These are phyloP conservation scores for Leccinum insigne DNA, from an alignment of 1,284 basidiomycete species.

Conservation along the genomic window DNA sequence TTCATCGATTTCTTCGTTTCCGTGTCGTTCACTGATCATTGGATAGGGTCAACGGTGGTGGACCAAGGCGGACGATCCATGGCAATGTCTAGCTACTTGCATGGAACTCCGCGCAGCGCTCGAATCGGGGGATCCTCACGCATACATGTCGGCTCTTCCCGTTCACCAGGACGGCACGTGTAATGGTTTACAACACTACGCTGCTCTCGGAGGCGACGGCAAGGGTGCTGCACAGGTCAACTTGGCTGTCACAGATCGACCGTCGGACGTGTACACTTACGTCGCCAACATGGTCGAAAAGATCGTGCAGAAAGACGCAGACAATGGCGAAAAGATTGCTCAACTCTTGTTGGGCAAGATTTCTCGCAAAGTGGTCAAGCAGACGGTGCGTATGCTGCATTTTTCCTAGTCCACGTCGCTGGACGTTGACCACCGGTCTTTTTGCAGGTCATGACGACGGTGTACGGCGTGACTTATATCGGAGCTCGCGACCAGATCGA, in stretches of 20 bases:
- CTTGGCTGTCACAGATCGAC: constrained; percentile 81
- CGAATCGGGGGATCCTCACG: constrained; percentile 70
- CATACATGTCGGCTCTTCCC: constrained; percentile 79
- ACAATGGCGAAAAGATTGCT: constrained; percentile 55
- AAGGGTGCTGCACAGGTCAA: constrained; percentile 95
- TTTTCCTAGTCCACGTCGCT: background rate
- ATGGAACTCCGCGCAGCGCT: constrained; percentile 84
- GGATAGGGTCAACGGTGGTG: constrained; percentile 80
- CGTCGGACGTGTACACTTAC: constrained; percentile 95
- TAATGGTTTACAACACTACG: constrained; percentile 99
- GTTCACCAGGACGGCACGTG: constrained; percentile 99
- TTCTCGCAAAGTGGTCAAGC: constrained; percentile 96
- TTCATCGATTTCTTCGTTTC: constrained; percentile 32
- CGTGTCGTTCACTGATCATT: constrained; percentile 11
- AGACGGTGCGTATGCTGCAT: constrained; percentile 64
- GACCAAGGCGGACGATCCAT: constrained; percentile 92
- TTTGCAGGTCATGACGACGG: constrained; percentile 94
- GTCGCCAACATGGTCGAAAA: constrained; percentile 85
- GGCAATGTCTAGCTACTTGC: constrained; percentile 96
- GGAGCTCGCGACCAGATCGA: constrained; percentile 97
- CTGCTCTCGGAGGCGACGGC: constrained; percentile 93
- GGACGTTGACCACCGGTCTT: constrained; percentile 5
- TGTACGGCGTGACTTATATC: constrained; percentile 97
- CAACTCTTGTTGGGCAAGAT: constrained; percentile 77
- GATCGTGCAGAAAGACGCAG: constrained; percentile 38